phyloP scores from a whole-genome alignment of 2,329 filamentous ascomycete genomes.

The Coniochaeta pulveracea region DNA sequence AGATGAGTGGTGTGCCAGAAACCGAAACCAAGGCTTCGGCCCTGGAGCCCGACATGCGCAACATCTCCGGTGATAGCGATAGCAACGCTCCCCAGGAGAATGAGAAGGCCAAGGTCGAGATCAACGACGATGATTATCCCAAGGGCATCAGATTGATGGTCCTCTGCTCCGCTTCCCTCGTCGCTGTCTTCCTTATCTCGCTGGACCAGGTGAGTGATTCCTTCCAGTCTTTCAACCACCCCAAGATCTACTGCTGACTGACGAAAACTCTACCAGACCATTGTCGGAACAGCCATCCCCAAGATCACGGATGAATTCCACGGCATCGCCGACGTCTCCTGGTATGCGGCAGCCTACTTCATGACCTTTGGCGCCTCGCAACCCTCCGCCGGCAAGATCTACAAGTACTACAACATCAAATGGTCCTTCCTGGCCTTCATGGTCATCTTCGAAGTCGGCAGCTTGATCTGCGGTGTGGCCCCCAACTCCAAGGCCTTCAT shows the following conservation, averaged over 20 bases:
- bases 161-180: constrained; percentile 18
- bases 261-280: constrained; percentile 9
- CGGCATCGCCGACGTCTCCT: constrained; percentile 26
- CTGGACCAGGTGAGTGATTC: constrained; percentile 14
- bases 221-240: too few species aligned
- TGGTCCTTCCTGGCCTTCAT: constrained; percentile 19
- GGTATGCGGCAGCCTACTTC: constrained; percentile 26
- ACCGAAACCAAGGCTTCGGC: not conserved
- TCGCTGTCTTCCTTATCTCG: constrained; percentile 21
- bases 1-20: too few species aligned
- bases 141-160: constrained; percentile 8
- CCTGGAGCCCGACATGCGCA: not conserved
- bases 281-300: constrained; percentile 22
- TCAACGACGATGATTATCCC: constrained; percentile 6
- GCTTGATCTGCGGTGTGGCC: constrained; percentile 21
- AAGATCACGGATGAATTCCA: constrained; percentile 19
- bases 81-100: not conserved
- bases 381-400: constrained; percentile 18
- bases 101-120: not conserved
- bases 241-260: not conserved
- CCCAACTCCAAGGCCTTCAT: constrained; percentile 20
- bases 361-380: constrained; percentile 20
- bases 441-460: constrained; percentile 24
- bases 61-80: not conserved
- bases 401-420: constrained; percentile 21